Evolutionary conservation across 2,329 filamentous ascomycete genomes (phyloP).

Genomic region (Orbilia ellipsospora): DNA sequence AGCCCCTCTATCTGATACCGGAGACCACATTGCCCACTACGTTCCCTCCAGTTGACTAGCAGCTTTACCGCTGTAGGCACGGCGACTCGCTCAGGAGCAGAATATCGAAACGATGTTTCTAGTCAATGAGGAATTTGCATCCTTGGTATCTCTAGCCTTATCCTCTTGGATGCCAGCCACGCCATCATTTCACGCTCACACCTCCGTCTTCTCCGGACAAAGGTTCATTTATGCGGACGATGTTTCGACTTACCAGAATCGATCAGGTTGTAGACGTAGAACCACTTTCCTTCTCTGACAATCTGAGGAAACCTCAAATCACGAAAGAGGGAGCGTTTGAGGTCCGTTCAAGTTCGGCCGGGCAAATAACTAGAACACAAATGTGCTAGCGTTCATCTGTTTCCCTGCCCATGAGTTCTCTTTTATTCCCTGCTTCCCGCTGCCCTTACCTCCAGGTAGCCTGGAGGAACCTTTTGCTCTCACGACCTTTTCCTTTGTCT

Average conservation of each 20-base stretch:
- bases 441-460: conserved; percentile 22
- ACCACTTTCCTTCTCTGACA: conserved; percentile 16
- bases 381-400: conserved; percentile 5
- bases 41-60: not conserved
- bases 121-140: conserved; percentile 10
- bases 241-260: conserved; percentile 39
- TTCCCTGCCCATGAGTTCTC: conserved; percentile 24
- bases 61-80: conserved; percentile 27
- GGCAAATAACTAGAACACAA: conserved; percentile 3
- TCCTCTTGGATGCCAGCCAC: conserved; percentile 1
- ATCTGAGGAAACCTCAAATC: conserved; percentile 36
- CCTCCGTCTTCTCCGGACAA: conserved; percentile 26
- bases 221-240: conserved; percentile 28
- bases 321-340: conserved; percentile 6
- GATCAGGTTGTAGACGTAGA: conserved; percentile 10
- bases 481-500: conserved; percentile 40
- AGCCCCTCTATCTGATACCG: conserved; percentile 46
- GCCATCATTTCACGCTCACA: not conserved
- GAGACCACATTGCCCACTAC: conserved; percentile 1
- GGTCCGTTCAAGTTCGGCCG: not conserved
- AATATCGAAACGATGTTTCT: conserved; percentile 50
- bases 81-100: conserved; percentile 45
- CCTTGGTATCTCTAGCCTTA: not conserved
- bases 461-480: conserved; percentile 27
- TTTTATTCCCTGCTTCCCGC: conserved; percentile 32